Evolutionary conservation across 2,329 filamentous ascomycete genomes (phyloP).

Genomic region (Colletotrichum orchidophilum): DNA sequence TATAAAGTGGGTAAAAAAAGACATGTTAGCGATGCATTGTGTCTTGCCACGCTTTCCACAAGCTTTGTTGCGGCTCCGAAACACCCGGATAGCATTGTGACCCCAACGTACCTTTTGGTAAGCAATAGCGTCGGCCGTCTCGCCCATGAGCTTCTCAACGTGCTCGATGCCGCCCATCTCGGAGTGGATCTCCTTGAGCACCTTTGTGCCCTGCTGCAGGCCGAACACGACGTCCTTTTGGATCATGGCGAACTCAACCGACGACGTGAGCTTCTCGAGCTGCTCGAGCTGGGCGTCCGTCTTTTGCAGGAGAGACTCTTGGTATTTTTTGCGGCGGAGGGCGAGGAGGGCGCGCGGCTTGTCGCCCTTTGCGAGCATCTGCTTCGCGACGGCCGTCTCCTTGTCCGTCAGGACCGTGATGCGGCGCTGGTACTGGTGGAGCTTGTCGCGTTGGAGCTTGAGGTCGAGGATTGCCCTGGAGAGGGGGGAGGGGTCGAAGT

Average conservation of each 20-base stretch:
- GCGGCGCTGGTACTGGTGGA: conserved; percentile 94
- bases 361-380: conserved; percentile 83
- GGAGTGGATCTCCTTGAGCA: conserved; percentile 88
- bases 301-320: conserved; percentile 87
- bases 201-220: conserved; percentile 88
- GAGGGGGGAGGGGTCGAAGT: background rate
- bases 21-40: background rate
- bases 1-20: conserved; percentile 46
- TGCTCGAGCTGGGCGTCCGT: conserved; percentile 95
- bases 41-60: too few species aligned
- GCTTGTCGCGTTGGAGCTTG: conserved; percentile 96
- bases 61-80: too few species aligned
- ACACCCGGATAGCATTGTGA: too few species aligned
- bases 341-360: conserved; percentile 86
- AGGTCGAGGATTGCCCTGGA: conserved; percentile 95
- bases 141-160: conserved; percentile 94
- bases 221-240: conserved; percentile 97
- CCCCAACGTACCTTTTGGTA: conserved; percentile 88
- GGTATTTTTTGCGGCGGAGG: conserved; percentile 94
- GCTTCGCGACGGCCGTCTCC: conserved; percentile 85
- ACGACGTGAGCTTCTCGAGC: conserved; percentile 86
- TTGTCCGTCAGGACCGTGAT: conserved; percentile 86
- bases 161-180: conserved; percentile 96
- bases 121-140: conserved; percentile 87
- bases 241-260: conserved; percentile 94